phyloP scores from a whole-genome alignment of 495 filamentous ascomycete genomes.

The Aeminium ludgeri region DNA sequence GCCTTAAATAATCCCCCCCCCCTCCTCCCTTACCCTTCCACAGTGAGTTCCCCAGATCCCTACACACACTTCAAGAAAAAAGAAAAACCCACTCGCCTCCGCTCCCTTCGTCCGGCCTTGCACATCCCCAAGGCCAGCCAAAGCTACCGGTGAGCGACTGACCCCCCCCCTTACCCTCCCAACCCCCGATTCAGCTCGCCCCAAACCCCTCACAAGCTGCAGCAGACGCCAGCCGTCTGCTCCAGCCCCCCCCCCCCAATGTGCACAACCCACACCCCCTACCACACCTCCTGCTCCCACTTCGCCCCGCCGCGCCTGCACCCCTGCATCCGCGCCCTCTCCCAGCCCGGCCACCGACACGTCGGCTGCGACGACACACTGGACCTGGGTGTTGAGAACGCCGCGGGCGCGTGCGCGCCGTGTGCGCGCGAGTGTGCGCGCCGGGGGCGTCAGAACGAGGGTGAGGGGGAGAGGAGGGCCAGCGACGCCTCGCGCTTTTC shows the following conservation, averaged over 20 bases:
- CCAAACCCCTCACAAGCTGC: not conserved
- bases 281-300: constrained; percentile 4
- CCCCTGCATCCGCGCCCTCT: constrained; percentile 7
- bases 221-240: not conserved
- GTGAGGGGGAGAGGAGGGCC: not conserved
- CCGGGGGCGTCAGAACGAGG: not conserved
- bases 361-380: constrained; percentile 1
- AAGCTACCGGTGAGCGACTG: not conserved
- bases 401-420: not conserved
- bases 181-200: not conserved
- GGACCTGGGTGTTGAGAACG: constrained; percentile 5
- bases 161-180: not conserved
- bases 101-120: not conserved
- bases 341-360: not conserved
- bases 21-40: no score
- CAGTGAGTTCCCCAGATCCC: no score
- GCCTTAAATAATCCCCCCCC: no score
- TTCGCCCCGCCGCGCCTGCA: not conserved
- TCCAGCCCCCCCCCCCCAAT: not conserved
- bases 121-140: not conserved
- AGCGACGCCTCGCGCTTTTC: not conserved
- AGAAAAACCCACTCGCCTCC: not conserved
- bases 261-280: constrained; percentile 6
- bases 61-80: no score
- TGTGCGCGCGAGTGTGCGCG: not conserved